Percentiles rank a stretch among this genome's conserved stretches.
phyloP scores from a whole-genome alignment of 148 eudicot genomes.

The Dysphania ambrosioides region DNA sequence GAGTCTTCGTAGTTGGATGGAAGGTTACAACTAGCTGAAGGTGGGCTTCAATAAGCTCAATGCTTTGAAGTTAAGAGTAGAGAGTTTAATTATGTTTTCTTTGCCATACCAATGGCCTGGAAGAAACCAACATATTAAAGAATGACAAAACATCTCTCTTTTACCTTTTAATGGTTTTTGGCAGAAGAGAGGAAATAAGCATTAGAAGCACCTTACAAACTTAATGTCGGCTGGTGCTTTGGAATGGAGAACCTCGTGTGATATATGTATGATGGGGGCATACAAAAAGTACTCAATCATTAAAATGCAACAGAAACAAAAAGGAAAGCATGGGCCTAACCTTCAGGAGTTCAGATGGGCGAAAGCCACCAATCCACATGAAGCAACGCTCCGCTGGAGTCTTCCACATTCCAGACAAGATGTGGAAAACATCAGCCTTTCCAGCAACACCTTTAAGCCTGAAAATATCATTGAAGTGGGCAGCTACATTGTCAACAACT shows the following conservation, averaged over 20 bases:
- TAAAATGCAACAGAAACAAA: background rate
- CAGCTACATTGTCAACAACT: slow-evolving; percentile 56
- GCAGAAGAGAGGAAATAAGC: no score
- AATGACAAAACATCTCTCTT: no score
- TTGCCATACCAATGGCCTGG: background rate
- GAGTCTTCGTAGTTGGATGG: background rate
- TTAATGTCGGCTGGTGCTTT: no score
- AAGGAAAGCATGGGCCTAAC: slow-evolving; percentile 32
- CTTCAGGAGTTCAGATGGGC: slow-evolving; percentile 92
- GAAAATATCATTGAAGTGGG: slow-evolving; percentile 72
- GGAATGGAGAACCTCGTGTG: no score
- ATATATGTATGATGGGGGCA: no score
- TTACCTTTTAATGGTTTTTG: no score
- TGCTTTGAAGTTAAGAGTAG: background rate
- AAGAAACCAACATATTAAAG: background rate
- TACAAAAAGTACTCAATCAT: background rate
- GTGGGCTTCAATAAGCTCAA: background rate
- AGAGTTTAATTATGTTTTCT: background rate
- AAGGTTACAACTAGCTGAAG: background rate
- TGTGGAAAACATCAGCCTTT: slow-evolving; percentile 84
- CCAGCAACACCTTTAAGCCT: slow-evolving; percentile 81
- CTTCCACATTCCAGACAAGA: slow-evolving; percentile 98
- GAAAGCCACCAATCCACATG: slow-evolving; percentile 97
- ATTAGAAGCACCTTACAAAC: no score
- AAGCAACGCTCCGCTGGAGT: slow-evolving; percentile 96